Evolutionary conservation across 108 stramenopile species (phyloP).

Genomic region (Licmophora abbreviata): DNA sequence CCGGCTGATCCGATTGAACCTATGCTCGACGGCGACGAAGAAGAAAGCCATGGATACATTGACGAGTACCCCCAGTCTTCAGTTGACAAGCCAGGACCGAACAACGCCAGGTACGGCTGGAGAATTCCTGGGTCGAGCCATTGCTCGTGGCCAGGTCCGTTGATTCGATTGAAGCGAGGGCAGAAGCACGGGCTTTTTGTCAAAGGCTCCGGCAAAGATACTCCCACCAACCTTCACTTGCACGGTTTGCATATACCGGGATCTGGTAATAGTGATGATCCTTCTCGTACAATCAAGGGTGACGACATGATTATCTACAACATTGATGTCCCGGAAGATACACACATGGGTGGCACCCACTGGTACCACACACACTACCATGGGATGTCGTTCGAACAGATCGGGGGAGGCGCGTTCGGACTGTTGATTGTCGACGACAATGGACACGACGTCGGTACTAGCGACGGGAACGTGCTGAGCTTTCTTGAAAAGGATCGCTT

Average conservation of each 20-base stretch:
- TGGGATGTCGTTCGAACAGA: conserved; percentile 7
- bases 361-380: conserved; percentile 35
- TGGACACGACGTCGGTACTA: neutral
- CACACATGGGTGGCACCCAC: conserved; percentile 25
- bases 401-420: conserved; percentile 31
- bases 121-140: neutral
- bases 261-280: conserved; percentile 16
- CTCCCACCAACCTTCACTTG: conserved; percentile 13
- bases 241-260: conserved; percentile 17
- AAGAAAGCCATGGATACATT: conserved; percentile 2
- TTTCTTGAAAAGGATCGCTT: conserved; percentile 2
- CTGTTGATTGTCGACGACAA: conserved; percentile 25
- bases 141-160: neutral
- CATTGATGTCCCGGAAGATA: conserved; percentile 7
- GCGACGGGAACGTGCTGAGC: neutral
- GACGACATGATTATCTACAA: conserved; percentile 24
- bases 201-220: neutral
- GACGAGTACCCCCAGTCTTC: too few relatives aligned
- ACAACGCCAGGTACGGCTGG: neutral
- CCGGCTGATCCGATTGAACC: too few relatives aligned
- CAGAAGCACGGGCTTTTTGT: neutral
- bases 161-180: neutral
- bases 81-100: too few relatives aligned
- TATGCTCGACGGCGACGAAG: neutral
- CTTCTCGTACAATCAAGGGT: conserved; percentile 14